phyloP scores from a whole-genome alignment of 805 yeast genomes.

The Candida pini region DNA sequence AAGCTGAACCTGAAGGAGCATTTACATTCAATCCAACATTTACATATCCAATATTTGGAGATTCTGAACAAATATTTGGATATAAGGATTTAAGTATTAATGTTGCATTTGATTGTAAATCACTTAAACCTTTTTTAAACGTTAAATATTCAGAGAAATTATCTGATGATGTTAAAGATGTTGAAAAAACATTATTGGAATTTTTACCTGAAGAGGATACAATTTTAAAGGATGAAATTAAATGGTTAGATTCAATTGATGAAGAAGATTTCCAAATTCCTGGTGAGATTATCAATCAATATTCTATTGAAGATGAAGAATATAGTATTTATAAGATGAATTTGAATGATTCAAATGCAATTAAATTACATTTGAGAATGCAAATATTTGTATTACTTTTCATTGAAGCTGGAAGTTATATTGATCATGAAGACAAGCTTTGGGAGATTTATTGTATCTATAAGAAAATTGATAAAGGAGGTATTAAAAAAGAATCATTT shows the following conservation, averaged over 20 bases:
- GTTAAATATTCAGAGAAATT: slow-evolving; percentile 51
- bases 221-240: slow-evolving; percentile 54
- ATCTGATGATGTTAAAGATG: slow-evolving; percentile 53
- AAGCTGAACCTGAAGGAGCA: slow-evolving; percentile 51
- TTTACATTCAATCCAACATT: slow-evolving; percentile 69
- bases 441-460: slow-evolving; percentile 68
- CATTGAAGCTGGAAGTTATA: slow-evolving; percentile 91
- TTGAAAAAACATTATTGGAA: slow-evolving; percentile 46
- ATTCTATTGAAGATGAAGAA: slow-evolving; percentile 13
- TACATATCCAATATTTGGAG: slow-evolving; percentile 94
- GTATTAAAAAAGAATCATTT: slow-evolving; percentile 40
- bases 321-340: slow-evolving; percentile 50
- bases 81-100: slow-evolving; percentile 63
- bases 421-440: slow-evolving; percentile 64
- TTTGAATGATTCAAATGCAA: slow-evolving; percentile 35
- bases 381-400: slow-evolving; percentile 77
- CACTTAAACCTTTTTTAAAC: slow-evolving; percentile 68
- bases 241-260: slow-evolving; percentile 58
- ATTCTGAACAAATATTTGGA: slow-evolving; percentile 83
- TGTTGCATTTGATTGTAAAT: slow-evolving; percentile 65
- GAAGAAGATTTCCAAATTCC: slow-evolving; percentile 36
- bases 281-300: slow-evolving; percentile 29
- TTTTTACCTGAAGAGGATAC: slow-evolving; percentile 58
- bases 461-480: slow-evolving; percentile 20
- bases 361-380: slow-evolving; percentile 57